phyloP scores from a whole-genome alignment of 495 filamentous ascomycete genomes.

The Cercophora scortea region DNA sequence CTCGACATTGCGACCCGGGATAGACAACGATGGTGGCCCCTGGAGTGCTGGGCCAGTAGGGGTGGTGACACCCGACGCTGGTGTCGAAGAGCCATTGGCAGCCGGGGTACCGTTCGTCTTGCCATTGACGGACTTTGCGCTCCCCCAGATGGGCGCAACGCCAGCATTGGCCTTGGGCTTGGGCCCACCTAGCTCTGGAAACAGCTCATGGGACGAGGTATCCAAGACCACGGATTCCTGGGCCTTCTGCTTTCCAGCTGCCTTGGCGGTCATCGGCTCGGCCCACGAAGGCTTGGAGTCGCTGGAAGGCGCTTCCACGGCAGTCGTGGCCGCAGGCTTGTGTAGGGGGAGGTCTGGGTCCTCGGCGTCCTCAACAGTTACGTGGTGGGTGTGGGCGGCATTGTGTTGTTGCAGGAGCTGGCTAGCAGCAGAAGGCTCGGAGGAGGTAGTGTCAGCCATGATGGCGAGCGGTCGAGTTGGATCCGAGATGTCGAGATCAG shows the following conservation, averaged over 20 bases:
- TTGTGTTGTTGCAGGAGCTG: constrained; percentile 72
- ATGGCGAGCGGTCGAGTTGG: constrained; percentile 6
- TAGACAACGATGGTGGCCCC: constrained; percentile 52
- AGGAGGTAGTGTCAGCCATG: constrained; percentile 21
- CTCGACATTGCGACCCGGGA: constrained; percentile 74
- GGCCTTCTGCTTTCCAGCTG: constrained; percentile 55
- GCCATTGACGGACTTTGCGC: constrained; percentile 40
- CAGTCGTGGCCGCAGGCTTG: constrained; percentile 23
- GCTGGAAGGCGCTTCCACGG: constrained; percentile 23
- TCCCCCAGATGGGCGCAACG: constrained; percentile 54
- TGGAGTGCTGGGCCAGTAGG: constrained; percentile 39
- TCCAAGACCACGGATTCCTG: constrained; percentile 51
- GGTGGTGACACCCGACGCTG: constrained; percentile 48
- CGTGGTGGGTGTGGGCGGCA: constrained; percentile 52
- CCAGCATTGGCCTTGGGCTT: constrained; percentile 50
- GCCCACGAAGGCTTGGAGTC: constrained; percentile 30
- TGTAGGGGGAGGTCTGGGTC: constrained; percentile 65
- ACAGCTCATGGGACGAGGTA: constrained; percentile 78
- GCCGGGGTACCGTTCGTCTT: constrained; percentile 52
- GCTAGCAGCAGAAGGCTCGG: constrained; percentile 55
- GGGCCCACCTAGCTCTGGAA: constrained; percentile 76
- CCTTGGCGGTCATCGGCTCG: constrained; percentile 45
- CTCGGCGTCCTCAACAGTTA: constrained; percentile 67
- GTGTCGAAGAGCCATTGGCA: constrained; percentile 47
- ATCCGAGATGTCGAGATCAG: not conserved